Base-by-base conservation (phyloP, 306 rosid species). In the Astragalus membranaceus region DNA sequence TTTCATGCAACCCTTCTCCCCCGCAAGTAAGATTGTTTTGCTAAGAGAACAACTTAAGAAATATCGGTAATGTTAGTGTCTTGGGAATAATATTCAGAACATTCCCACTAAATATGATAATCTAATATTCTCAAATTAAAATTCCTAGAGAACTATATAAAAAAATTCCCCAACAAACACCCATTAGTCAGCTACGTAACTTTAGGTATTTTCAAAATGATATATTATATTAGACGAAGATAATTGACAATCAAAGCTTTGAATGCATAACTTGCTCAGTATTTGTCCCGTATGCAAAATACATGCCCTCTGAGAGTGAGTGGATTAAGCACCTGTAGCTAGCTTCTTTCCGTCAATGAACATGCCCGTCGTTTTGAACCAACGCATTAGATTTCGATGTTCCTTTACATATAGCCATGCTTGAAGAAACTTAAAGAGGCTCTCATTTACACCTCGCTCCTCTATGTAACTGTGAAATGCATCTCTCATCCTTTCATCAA, bases 361-460 rank as follows among this genome's bases (percentile, higher is more conserved):
- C 70, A 77, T 39, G 26, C 97, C 98, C 59, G 71, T 75, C 0
- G 88, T 79, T 75, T 83, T 90, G 81, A 90, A 88, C 98, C 98
- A 94, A 8, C 84, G 92, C 98, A 85, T 15, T 11, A 87, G 85
- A 83, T 84, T 87, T 68, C 98, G 83, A 73, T 88, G 96, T 26
- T 94, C 95, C 85, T 88, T 94, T 49, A 93, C 98, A 75, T 90
- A 93, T 10, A 90, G 87, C 98, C 98, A 93, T 13, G 97, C 97
- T 74, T 80, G 97, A 76, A 93, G 98, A 83, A 90, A 93, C 41
- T 82, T 89, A 59, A 93, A 93, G 75, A 90, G 98, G 59, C 73
- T 74, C 69, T 90, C 96, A 13, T 85, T 88, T 50, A 94, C 67
- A 5, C 96, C 98, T 69, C 98, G 90, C 85, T 90, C 97, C 67